Conservation (phyloP, 768 basidiomycete genomes). For the Tricholoma sp. region DNA sequence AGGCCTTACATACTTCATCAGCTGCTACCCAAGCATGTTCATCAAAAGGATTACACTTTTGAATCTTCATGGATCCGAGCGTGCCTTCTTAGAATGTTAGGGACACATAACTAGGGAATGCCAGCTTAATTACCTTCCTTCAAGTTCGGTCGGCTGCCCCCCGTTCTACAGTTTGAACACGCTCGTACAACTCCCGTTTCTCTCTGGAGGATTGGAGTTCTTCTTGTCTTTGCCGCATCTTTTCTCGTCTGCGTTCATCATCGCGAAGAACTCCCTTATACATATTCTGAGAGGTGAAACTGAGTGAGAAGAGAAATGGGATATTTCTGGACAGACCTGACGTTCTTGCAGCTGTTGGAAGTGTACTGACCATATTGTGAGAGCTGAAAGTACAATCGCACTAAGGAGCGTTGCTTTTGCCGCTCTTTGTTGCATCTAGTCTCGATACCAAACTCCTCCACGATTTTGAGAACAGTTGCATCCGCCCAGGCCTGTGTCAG, state of each 20-base stretch:
- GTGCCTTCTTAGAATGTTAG: too few species aligned
- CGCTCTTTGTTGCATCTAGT: slow-evolving; percentile 55
- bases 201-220: slow-evolving; percentile 55
- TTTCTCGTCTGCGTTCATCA: slow-evolving; percentile 74
- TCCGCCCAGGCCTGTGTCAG: slow-evolving; percentile 28
- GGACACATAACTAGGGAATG: neutral
- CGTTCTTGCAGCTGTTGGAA: slow-evolving; percentile 80
- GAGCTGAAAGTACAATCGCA: slow-evolving; percentile 55
- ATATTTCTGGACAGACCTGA: slow-evolving; percentile 43
- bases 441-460: too few species aligned
- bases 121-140: neutral
- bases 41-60: neutral
- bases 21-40: neutral
- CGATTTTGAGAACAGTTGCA: too few species aligned
- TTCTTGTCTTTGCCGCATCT: slow-evolving; percentile 61
- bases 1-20: neutral
- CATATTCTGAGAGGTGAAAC: slow-evolving; percentile 58
- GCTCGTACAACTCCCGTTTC: slow-evolving; percentile 66
- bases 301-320: neutral
- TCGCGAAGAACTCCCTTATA: slow-evolving; percentile 87
- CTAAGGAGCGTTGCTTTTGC: slow-evolving; percentile 74
- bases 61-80: neutral
- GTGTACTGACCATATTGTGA: slow-evolving; percentile 89
- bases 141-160: neutral
- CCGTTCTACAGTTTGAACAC: slow-evolving; percentile 32